Base-by-base conservation (phyloP, 2,329 filamentous ascomycete species). In the Botrytis medusae region DNA sequence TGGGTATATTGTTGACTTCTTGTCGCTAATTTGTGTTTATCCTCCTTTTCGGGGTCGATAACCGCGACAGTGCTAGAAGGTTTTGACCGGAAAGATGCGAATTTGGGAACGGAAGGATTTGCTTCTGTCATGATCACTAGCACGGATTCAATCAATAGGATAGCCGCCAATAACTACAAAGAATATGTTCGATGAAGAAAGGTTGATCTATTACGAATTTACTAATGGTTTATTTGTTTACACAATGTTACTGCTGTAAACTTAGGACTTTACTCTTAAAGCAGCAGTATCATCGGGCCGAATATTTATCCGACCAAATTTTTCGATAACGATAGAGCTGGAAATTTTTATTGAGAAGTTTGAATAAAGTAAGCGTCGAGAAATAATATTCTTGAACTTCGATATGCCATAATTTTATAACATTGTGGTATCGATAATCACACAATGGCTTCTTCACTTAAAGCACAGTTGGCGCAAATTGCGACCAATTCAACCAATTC, bases 381-480 rank as follows among this genome's bases (percentile, higher is more conserved):
- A 42, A 67, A 72, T 67, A 42, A 42, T 54, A 72, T 34, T 54
- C n/a, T 65, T 72, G 48, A 18, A 65, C 70, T 54, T 65, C 54
- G 63, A 68, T 42, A 57, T 75, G 51, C 73, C 73, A 75, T 75
- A 74, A 74, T 75, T 73, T 75, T 54, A 37, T 25, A 65, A 20
- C n/a, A 48, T 42, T 54, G n/a, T 72, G 32, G 57, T 57, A 64
- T 63, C 59, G 12, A 73, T n/a, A 72, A 48, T 61, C 48, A 60
- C 37, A 61, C 60, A 73, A 97, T 97, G 94, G 87, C 91, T 79
- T 93, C 94, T 75, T 91, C 93, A 81, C 92, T 99, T 78, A 93
- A 95, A 84, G 91, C 93, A 85, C 97, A 99, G 88, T 87, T 99
- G 85, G 93, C 95, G 86, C 91, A 93, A 82, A 95, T 99, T 81